phyloP scores from a whole-genome alignment of 495 filamentous ascomycete species.

The Neurospora sp. region DNA sequence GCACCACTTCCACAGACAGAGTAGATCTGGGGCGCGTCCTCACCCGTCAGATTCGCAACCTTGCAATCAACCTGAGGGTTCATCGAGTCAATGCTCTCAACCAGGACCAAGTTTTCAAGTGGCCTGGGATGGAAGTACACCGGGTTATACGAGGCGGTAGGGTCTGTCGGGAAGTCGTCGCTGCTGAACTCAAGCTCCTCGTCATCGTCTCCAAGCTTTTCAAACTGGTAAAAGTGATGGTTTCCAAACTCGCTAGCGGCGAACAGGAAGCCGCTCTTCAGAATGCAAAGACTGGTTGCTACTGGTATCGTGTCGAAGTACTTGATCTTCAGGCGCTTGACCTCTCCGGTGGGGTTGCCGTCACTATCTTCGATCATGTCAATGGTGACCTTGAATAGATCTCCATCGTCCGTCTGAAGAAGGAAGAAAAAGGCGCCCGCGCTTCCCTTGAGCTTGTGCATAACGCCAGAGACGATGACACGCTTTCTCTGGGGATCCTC shows the following conservation, averaged over 20 bases:
- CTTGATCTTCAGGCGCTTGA: constrained; percentile 79
- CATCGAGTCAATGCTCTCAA: constrained; percentile 79
- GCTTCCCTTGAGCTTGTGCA: constrained; percentile 89
- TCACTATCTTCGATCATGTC: constrained; percentile 79
- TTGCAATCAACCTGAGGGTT: constrained; percentile 87
- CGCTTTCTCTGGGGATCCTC: constrained; percentile 91
- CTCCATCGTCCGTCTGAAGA: constrained; percentile 89
- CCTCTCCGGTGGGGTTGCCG: constrained; percentile 68
- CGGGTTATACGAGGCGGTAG: constrained; percentile 54
- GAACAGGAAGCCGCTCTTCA: constrained; percentile 94
- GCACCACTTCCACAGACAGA: constrained; percentile 80
- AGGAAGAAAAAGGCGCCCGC: constrained; percentile 87
- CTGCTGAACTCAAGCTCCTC: constrained; percentile 79
- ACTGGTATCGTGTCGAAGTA: constrained; percentile 96
- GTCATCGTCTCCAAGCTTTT: constrained; percentile 94
- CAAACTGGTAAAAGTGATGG: constrained; percentile 93
- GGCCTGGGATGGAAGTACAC: constrained; percentile 76
- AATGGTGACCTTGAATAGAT: constrained; percentile 92
- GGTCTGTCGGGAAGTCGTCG: constrained; percentile 69
- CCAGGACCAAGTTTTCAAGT: constrained; percentile 71
- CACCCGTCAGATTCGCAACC: constrained; percentile 75
- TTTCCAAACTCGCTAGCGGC: constrained; percentile 88
- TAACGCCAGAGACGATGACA: constrained; percentile 75
- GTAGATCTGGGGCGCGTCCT: constrained; percentile 96
- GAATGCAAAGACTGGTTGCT: constrained; percentile 74